Conservation (phyloP, 1,284 basidiomycete genomes). For the Ganoderma lingzhi region DNA sequence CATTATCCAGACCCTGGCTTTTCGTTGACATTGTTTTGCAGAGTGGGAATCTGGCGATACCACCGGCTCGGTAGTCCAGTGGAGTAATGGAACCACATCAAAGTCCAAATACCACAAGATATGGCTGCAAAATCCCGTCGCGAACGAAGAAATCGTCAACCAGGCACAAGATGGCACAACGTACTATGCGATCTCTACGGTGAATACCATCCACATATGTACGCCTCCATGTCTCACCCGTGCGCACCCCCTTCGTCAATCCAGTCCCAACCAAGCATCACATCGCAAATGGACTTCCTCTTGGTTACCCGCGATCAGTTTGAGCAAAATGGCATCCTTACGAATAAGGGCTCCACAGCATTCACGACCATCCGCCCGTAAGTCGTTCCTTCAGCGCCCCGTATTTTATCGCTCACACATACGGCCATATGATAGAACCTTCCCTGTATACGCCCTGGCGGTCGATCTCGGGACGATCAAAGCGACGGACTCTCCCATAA, state of each 20-base stretch:
- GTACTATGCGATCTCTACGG: constrained; percentile 34
- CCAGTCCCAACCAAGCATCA: too few relatives aligned
- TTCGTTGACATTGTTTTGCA: background rate
- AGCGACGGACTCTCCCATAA: constrained; percentile 28
- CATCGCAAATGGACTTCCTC: too few relatives aligned
- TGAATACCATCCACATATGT: constrained; percentile 12
- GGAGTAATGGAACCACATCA: constrained; percentile 23
- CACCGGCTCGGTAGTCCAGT: too few relatives aligned
- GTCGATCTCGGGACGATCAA: constrained; percentile 35
- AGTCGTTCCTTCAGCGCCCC: constrained; percentile 7
- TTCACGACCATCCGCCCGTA: constrained; percentile 29
- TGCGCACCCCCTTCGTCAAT: too few relatives aligned
- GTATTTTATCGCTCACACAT: too few relatives aligned
- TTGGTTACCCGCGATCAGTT: too few relatives aligned
- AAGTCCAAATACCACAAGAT: constrained; percentile 31
- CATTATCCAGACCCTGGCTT: background rate
- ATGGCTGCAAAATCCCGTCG: constrained; percentile 26
- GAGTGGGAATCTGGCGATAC: constrained; percentile 36
- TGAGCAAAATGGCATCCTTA: too few relatives aligned
- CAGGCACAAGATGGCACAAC: constrained; percentile 36
- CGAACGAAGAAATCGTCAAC: constrained; percentile 25
- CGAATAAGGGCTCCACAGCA: constrained; percentile 14
- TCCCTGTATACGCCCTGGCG: constrained; percentile 32
- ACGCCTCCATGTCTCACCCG: too few relatives aligned
- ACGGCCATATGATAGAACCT: constrained; percentile 20